Evolutionary conservation across 306 rosid species (phyloP).

Genomic region (Fragaria nilgerrensis): DNA sequence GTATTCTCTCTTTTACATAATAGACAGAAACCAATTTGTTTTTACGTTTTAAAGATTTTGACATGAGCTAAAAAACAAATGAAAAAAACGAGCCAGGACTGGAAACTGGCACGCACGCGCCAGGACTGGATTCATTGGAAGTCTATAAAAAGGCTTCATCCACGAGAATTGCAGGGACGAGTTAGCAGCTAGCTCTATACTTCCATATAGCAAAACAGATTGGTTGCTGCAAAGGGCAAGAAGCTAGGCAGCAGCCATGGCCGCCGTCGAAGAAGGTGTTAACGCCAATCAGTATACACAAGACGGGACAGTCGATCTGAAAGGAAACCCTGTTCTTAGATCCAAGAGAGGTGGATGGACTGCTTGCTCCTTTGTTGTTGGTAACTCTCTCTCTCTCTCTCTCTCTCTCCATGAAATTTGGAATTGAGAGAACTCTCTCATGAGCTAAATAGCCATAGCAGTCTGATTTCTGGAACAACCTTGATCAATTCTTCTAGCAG

Average conservation of each 20-base stretch:
- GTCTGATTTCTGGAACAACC: neutral
- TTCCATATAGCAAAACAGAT: neutral
- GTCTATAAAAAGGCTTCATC: neutral
- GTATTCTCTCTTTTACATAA: neutral
- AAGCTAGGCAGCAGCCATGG: slow-evolving; percentile 23
- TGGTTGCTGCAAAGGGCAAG: neutral
- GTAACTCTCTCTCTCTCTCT: slow-evolving; percentile 30
- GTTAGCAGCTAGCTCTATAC: neutral
- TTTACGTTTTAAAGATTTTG: neutral
- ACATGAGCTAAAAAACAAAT: neutral
- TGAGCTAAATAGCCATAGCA: neutral
- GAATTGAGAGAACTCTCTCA: neutral
- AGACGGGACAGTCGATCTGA: slow-evolving; percentile 86
- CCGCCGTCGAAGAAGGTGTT: slow-evolving; percentile 37
- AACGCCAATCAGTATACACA: slow-evolving; percentile 45
- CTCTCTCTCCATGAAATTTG: neutral
- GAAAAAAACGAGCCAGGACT: neutral
- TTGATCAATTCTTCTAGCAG: neutral
- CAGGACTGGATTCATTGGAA: neutral
- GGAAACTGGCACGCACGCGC: neutral
- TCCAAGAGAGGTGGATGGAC: slow-evolving; percentile 81
- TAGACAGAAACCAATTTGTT: neutral
- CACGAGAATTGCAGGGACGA: neutral
- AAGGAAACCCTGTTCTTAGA: slow-evolving; percentile 65
- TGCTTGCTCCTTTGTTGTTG: slow-evolving; percentile 84